Percentiles rank a stretch among this genome's conserved stretches.
Evolutionary conservation across 2,329 filamentous ascomycete genomes (phyloP).

Genomic region (Orbilia quercus): DNA sequence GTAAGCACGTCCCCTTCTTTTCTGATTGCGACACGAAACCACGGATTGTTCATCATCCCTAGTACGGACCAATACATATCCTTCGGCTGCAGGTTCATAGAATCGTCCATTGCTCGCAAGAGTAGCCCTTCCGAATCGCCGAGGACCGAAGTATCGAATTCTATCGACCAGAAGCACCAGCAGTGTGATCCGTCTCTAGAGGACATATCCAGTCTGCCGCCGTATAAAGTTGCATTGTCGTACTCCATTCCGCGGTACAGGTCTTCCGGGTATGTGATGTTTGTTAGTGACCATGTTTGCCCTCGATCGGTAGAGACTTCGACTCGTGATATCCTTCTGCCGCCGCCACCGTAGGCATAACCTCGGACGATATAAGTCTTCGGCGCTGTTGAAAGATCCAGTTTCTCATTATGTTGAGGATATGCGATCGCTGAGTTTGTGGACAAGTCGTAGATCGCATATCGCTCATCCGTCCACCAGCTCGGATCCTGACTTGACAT

Average conservation of each 20-base stretch:
- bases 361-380: slow-evolving; percentile 62
- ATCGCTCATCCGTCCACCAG: slow-evolving; percentile 88
- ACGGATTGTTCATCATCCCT: slow-evolving; percentile 98
- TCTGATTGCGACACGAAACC: slow-evolving; percentile 83
- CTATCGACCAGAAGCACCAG: slow-evolving; percentile 90
- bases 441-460: slow-evolving; percentile 92
- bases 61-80: slow-evolving; percentile 97
- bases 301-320: slow-evolving; percentile 87
- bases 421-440: slow-evolving; percentile 84
- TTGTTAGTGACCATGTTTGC: slow-evolving; percentile 79
- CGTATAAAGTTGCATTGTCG: slow-evolving; percentile 72
- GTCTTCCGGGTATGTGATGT: slow-evolving; percentile 86
- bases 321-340: slow-evolving; percentile 82
- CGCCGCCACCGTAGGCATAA: slow-evolving; percentile 89
- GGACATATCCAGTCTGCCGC: slow-evolving; percentile 80
- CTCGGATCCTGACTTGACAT: slow-evolving; percentile 66
- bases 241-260: slow-evolving; percentile 76
- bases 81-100: slow-evolving; percentile 83
- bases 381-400: slow-evolving; percentile 62
- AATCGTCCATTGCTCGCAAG: slow-evolving; percentile 88
- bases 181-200: slow-evolving; percentile 86
- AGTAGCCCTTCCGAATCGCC: slow-evolving; percentile 76
- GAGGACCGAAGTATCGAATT: slow-evolving; percentile 73
- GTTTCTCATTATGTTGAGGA: slow-evolving; percentile 79
- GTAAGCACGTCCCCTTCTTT: slow-evolving; percentile 70